A percentile compares a stretch with the other conserved stretches of the same genome.
Evolutionary conservation across 371 early-diverging fungal genomes (phyloP).

Genomic region (Saksenaea vasiformis): DNA sequence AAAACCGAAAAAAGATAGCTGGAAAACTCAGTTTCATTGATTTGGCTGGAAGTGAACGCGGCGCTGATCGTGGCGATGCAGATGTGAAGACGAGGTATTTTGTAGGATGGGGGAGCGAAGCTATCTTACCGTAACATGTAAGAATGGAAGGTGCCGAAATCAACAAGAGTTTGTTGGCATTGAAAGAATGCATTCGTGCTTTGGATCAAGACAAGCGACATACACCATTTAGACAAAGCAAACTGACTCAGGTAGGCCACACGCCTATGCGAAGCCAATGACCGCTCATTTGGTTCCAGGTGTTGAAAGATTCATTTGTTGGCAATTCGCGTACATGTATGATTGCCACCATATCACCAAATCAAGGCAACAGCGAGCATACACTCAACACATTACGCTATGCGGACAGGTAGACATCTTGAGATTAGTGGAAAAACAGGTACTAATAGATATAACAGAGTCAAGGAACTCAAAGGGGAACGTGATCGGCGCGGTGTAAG

Average conservation of each 20-base stretch:
- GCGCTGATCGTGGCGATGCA: constrained; percentile 95
- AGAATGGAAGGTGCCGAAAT: constrained; percentile 99
- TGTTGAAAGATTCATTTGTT: constrained; percentile 97
- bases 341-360: constrained; percentile 97
- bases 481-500: constrained; percentile 29
- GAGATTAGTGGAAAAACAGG: neutral
- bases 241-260: constrained; percentile 85
- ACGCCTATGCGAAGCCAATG: neutral
- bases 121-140: neutral
- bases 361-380: constrained; percentile 92
- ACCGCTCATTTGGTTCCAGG: constrained; percentile 34
- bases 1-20: constrained; percentile 53
- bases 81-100: constrained; percentile 83
- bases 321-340: constrained; percentile 97
- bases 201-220: constrained; percentile 94
- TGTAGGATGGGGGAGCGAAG: constrained; percentile 7
- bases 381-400: constrained; percentile 98
- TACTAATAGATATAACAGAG: constrained; percentile 45
- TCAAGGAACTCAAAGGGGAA: constrained; percentile 86
- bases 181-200: constrained; percentile 99
- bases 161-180: constrained; percentile 96
- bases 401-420: constrained; percentile 81
- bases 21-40: constrained; percentile 88
- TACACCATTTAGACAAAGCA: constrained; percentile 97
- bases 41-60: constrained; percentile 91